Percentiles rank a stretch among this genome's conserved stretches.
Conservation (phyloP, 2,329 filamentous ascomycete species). For the Trichoderma hamatum region DNA sequence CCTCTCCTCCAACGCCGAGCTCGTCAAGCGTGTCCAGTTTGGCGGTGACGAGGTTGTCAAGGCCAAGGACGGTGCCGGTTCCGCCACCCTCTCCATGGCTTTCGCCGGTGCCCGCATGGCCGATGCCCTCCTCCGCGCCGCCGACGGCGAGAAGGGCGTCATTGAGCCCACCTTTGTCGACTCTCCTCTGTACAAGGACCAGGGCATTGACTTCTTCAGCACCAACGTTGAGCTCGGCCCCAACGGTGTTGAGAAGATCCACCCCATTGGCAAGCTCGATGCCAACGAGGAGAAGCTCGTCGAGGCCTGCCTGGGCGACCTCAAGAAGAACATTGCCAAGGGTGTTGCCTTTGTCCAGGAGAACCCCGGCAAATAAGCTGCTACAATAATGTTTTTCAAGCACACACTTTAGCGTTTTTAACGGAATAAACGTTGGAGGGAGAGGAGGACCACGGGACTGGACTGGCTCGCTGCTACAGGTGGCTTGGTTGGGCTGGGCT, state of each 20-base stretch:
- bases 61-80: conserved; percentile 97
- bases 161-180: conserved; percentile 97
- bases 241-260: conserved; percentile 93
- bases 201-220: conserved; percentile 96
- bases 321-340: conserved; percentile 96
- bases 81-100: conserved; percentile 97
- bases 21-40: conserved; percentile 96
- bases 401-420: not conserved
- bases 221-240: conserved; percentile 94
- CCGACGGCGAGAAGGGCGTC: conserved; percentile 91
- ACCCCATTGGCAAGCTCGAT: conserved; percentile 81
- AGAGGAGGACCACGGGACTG: conserved; percentile 19
- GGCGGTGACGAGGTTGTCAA: conserved; percentile 98
- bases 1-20: conserved; percentile 75
- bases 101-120: conserved; percentile 86
- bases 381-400: not conserved
- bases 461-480: conserved; percentile 27
- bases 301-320: conserved; percentile 79
- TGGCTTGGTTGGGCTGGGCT: conserved; percentile 28
- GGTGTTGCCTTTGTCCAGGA: conserved; percentile 65
- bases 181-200: conserved; percentile 96
- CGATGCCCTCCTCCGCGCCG: conserved; percentile 89
- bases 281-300: conserved; percentile 87
- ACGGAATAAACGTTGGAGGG: conserved; percentile 11
- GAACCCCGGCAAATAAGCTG: conserved; percentile 62